Base-by-base conservation (phyloP, 139 green algal species). In the Prasinococcaceae sp. region DNA sequence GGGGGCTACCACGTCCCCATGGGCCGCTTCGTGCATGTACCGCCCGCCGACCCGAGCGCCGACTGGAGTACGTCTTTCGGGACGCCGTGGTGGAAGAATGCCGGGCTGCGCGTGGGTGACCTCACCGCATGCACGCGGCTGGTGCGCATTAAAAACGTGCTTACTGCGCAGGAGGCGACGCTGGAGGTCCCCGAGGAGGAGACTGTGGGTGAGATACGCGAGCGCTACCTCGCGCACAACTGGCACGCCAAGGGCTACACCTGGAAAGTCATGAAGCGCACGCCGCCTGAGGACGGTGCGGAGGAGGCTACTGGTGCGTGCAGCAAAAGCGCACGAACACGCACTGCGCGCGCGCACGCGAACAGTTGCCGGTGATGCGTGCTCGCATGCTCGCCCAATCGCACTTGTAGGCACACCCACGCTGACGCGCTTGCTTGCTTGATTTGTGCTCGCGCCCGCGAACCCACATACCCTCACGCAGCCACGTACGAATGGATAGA, bases 71-170 rank as follows among this genome's bases (percentile, higher is more conserved):
- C 50, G 41, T 64, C 52, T 53, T 76, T 78, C 47, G 59, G 53
- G 12, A 47, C 70, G 27, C 69, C 79, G 1, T 87, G 79, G 79
- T 83, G 77, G 76, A 65, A 61, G 38, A 65, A 84, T 63, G 45
- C 60, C 16, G 60, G 61, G 33, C 70, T 71, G 29, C 57, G 61
- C 42, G 65, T 80, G 28, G 23, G 53, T 25, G 8, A 19, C 40
- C 53, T 61, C 17, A 38, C 38, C n/a, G 6, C 4, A 26, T 42
- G 43, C 29, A 70, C 62, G 4, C 68, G 77, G 0, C 32, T 77
- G n/a, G 52, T 90, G 25, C 73, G 77, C n/a, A 68, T 90, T 30
- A 84, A 82, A 61, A 90, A 90, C 42, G 72, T 90, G 69, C 65
- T 90, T 26, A 90, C 79, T 20, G 57, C 56, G 23, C 79, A 88